These are phyloP conservation scores for Pascua sp. DNA, from an alignment of 1,284 basidiomycete genomes.

Conservation along the genomic window DNA sequence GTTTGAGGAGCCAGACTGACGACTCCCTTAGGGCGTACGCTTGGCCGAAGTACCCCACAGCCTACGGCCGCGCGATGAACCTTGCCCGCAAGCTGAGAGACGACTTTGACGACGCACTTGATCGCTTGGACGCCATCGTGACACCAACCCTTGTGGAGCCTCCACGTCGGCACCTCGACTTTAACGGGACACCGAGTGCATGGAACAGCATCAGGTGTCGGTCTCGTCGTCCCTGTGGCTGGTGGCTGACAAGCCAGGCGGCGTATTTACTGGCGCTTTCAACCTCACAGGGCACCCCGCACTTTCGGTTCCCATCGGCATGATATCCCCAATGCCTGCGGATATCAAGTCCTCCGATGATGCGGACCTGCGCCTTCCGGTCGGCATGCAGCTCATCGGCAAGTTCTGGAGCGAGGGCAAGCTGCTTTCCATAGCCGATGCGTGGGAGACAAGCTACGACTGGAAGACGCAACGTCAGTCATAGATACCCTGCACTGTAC, in stretches of 20 bases:
- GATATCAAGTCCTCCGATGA: background rate
- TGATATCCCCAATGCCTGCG: too few species aligned
- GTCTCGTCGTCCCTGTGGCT: too few species aligned
- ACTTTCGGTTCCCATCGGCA: background rate
- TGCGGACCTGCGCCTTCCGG: background rate
- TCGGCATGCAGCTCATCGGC: slow-evolving; percentile 1
- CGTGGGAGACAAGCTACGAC: background rate
- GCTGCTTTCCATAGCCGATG: background rate
- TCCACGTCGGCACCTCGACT: background rate
- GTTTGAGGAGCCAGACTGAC: too few species aligned
- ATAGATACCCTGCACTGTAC: too few species aligned
- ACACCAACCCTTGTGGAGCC: background rate
- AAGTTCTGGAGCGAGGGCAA: background rate
- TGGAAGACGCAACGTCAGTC: background rate
- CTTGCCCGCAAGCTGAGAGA: background rate
- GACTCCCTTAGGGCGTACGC: background rate
- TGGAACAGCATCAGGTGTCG: background rate
- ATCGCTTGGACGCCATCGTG: background rate
- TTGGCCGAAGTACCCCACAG: background rate
- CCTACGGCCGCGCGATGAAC: slow-evolving; percentile 4
- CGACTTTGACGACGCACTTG: background rate
- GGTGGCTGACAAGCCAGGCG: too few species aligned
- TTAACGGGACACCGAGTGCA: background rate
- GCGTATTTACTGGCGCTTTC: background rate
- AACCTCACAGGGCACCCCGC: slow-evolving; percentile 1